phyloP scores from a whole-genome alignment of 352 stramenopile genomes.

The Phytophthora niederhauseri region DNA sequence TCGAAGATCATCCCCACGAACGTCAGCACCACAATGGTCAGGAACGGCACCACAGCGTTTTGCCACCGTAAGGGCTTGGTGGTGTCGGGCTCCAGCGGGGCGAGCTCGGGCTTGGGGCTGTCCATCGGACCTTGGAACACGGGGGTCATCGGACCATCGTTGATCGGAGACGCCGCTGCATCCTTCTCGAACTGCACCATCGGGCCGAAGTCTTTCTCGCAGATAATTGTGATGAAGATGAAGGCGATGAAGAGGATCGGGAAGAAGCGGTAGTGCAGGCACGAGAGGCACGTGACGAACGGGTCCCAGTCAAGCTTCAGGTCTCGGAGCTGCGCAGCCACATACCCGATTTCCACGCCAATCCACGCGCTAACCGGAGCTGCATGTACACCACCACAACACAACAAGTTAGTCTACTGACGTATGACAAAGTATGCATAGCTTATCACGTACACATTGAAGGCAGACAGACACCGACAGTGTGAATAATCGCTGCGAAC shows the following conservation, averaged over 20 bases:
- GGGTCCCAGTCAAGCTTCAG: conserved; percentile 88
- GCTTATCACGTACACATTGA: conserved; percentile 72
- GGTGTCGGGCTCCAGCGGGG: conserved; percentile 69
- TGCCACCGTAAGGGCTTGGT: conserved; percentile 80
- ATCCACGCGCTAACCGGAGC: conserved; percentile 91
- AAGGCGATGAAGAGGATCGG: conserved; percentile 89
- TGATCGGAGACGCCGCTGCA: conserved; percentile 72
- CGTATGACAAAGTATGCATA: not conserved
- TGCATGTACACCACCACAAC: conserved; percentile 16
- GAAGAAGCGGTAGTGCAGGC: conserved; percentile 88
- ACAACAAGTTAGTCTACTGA: conserved; percentile 4
- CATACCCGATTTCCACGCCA: conserved; percentile 90
- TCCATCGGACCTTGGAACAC: conserved; percentile 69
- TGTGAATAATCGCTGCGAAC: conserved; percentile 91
- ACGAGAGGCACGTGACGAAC: conserved; percentile 87
- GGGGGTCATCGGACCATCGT: conserved; percentile 62
- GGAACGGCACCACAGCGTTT: conserved; percentile 88
- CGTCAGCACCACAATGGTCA: conserved; percentile 80
- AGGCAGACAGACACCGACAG: conserved; percentile 84
- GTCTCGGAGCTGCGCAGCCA: conserved; percentile 74
- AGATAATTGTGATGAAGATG: conserved; percentile 92
- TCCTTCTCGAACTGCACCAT: conserved; percentile 91
- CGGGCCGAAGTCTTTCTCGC: conserved; percentile 86
- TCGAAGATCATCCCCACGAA: conserved; percentile 91
- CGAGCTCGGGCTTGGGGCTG: conserved; percentile 69